Base-by-base conservation (phyloP, 1,284 basidiomycete species). In the Fomes fomentarius region DNA sequence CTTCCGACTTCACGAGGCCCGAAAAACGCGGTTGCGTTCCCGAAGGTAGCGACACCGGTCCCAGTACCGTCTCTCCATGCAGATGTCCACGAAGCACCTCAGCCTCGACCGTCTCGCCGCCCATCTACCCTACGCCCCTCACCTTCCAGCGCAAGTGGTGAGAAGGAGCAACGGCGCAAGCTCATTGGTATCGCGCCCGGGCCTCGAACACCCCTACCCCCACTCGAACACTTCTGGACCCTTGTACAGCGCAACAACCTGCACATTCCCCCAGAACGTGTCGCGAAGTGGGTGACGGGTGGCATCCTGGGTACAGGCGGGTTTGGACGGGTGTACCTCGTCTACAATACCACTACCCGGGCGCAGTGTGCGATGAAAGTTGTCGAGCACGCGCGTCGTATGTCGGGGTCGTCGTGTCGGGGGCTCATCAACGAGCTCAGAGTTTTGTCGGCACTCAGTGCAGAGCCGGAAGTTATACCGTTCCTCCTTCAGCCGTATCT, bases 291-390 rank as follows among this genome's bases (percentile, higher is more conserved):
- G 65, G 9, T 52, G 14, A 57, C 50, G 10, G 59, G 54, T 8
- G 64, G 61, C 5, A 19, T 64, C 24, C 47, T 67, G 3, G 66
- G 66, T 7, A 37, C 54, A 3, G 66, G 68, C 14, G 56, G 58
- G 2, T 68, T 61, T 31, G 65, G 63, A 2, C 57, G 45, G 3
- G 68, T 69, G 7, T 66, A 61, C 46, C 56, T 59, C 12, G 57
- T 65, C 8, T 58, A 47, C 25, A 49, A 66, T 45, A 51, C 58
- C 24, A 25, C 47, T 1, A 40, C 34, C 3, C 19, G 50, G 9
- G 38, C 39, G 17, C 34, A 61, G 39, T 51, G 58, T 6, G 66
- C 66, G 15, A 63, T 69, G 59, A 69, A 67, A 50, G 63, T 67
- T 19, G 54, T 66, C 10, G 55, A 61, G 14, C 50, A 60, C 33